A percentile compares a stretch with the other conserved stretches of the same genome.
These are phyloP conservation scores for Chlorella ohadii DNA, from an alignment of 139 green algal species.

Conservation along the genomic window DNA sequence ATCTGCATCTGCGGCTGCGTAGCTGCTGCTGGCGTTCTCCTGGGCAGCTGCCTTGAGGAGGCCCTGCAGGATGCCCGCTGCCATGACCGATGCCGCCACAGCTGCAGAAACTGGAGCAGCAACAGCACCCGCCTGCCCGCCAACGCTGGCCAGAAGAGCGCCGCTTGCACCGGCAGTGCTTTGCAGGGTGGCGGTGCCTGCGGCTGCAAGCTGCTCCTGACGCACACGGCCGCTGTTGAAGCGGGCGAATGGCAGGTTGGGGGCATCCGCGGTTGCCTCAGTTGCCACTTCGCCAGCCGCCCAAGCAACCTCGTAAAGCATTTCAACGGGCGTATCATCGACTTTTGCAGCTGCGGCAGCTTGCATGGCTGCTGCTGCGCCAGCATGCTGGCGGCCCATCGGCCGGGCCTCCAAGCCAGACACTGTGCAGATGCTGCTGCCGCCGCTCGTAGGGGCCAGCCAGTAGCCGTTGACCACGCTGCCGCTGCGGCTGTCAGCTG, in stretches of 20 bases:
- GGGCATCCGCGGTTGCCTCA: not conserved
- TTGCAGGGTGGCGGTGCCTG: conserved; percentile 9
- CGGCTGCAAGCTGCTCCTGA: not conserved
- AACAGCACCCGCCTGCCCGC: not conserved
- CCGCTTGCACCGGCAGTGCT: not conserved
- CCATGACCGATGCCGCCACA: not conserved
- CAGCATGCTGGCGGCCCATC: not conserved
- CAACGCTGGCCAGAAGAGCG: not conserved
- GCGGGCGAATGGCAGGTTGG: too few species aligned
- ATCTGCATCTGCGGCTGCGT: not conserved
- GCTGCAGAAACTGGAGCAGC: not conserved
- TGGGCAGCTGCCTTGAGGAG: conserved; percentile 39
- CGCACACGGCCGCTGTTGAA: not conserved
- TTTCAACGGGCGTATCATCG: not conserved
- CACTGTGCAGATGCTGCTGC: conserved; percentile 9
- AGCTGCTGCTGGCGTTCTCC: conserved; percentile 22
- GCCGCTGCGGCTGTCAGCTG: not conserved
- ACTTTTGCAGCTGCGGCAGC: not conserved
- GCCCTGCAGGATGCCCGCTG: conserved; percentile 36
- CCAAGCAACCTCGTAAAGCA: conserved; percentile 24
- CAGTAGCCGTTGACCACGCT: conserved; percentile 37
- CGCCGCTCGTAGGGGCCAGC: not conserved
- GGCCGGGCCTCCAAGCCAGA: conserved; percentile 26
- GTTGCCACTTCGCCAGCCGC: not conserved
- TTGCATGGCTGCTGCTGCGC: too few species aligned